Conservation (phyloP, 1,284 basidiomycete species). For the Mrakiaceae sp. region DNA sequence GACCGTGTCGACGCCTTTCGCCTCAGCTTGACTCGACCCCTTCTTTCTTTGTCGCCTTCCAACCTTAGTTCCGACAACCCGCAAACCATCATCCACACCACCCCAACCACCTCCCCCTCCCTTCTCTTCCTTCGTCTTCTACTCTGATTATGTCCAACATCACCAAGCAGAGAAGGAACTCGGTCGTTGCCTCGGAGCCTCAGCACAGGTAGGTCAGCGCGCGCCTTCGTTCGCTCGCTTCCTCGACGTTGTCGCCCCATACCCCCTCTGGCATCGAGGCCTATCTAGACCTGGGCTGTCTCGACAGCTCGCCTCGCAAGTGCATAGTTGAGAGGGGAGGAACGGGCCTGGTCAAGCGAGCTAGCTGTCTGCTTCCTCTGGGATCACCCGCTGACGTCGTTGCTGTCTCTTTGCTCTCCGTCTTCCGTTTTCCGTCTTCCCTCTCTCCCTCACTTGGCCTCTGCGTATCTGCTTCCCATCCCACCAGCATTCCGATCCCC, state of each 20-base stretch:
- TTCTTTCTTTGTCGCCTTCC: too few species aligned
- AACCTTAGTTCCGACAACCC: too few species aligned
- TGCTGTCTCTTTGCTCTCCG: too few species aligned
- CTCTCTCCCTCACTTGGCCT: neutral
- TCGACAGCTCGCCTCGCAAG: too few species aligned
- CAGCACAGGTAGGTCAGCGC: conserved; percentile 2
- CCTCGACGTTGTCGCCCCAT: neutral
- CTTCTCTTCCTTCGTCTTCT: neutral
- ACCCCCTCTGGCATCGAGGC: neutral
- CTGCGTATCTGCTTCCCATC: neutral
- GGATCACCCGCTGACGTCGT: too few species aligned
- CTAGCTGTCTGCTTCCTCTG: too few species aligned
- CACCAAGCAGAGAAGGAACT: neutral
- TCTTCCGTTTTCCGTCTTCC: neutral
- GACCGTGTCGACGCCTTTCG: too few species aligned
- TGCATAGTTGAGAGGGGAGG: too few species aligned
- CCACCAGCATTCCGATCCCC: conserved; percentile 5
- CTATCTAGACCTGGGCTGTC: neutral
- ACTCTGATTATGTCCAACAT: neutral
- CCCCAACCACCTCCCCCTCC: neutral
- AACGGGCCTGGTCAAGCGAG: too few species aligned
- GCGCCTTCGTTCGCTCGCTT: neutral
- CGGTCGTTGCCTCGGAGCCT: conserved; percentile 1
- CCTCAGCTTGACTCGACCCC: too few species aligned
- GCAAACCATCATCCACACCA: too few species aligned